A percentile compares a stretch with the other conserved stretches of the same genome.
Evolutionary conservation across 257 asterid species (phyloP).

Genomic region (Salvia rosmarinus): DNA sequence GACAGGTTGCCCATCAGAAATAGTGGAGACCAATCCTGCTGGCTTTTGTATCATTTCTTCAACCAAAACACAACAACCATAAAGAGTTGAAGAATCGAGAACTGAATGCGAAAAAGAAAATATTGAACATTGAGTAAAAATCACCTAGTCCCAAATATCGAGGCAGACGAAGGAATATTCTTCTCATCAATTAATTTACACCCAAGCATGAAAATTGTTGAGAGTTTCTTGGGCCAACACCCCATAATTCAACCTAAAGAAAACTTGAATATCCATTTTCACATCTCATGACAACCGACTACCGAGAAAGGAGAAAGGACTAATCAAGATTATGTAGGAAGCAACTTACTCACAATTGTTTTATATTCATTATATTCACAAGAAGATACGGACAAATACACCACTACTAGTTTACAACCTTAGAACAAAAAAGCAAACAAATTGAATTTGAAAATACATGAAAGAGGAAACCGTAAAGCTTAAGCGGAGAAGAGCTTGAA

Average conservation of each 20-base stretch:
- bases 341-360: too few species aligned
- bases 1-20: conserved; percentile 67
- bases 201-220: not conserved
- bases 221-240: not conserved
- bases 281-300: too few species aligned
- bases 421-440: not conserved
- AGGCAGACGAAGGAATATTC: not conserved
- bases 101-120: conserved; percentile 54
- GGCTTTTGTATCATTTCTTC: conserved; percentile 93
- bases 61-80: conserved; percentile 96
- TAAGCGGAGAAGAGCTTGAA: not conserved
- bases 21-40: conserved; percentile 80
- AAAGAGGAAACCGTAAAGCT: not conserved
- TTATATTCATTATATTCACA: not conserved
- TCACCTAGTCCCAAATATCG: not conserved
- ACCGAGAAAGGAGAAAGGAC: not conserved
- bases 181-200: not conserved
- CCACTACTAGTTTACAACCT: not conserved
- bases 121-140: conserved; percentile 7
- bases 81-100: conserved; percentile 93
- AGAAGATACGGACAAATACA: not conserved
- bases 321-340: too few species aligned
- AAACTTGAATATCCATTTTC: not conserved
- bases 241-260: not conserved
- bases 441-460: not conserved